Base-by-base conservation (phyloP, 192 early-diverging fungal species). In the Hyaloraphidium curvatum region DNA sequence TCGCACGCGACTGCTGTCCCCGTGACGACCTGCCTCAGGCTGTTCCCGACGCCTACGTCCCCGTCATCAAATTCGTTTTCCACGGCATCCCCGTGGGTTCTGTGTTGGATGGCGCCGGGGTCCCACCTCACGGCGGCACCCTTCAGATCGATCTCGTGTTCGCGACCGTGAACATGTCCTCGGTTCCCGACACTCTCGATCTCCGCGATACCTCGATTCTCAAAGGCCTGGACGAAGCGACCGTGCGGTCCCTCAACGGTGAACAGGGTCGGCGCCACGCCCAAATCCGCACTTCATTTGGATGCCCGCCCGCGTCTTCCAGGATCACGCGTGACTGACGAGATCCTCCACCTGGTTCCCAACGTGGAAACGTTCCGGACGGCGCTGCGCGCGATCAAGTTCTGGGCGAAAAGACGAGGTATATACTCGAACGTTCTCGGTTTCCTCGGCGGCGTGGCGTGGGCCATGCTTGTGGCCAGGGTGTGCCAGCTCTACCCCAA, bases 341-440 rank as follows among this genome's bases (percentile, higher is more conserved):
- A 90, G 51, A 93, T 98, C 43, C 61, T 98, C 55, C 73, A 85
- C 16, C 71, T 98, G 14, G 94, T 98, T 28, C 91, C 94, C 4
- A 82, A 89, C 65, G 79, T 95, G 14, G 69, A 79, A 50, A 70
- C 78, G 1, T 98, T 98, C 61, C 72, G 94, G 28, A 79, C 83
- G 41, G 89, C 94, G 1, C 69, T 95, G 28, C 74, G 94, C 23
- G 89, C 85, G 60, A 81, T 98, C 48, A 98, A 98, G 67, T 60
- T 90, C 39, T 98, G 94, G 94, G 94, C 94, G 31, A 91, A 95
- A 62, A 75, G 72, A 26, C 76, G 87, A 17, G 87, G 84, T 0
- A 78, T 98, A 50, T 98, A 92, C 63, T 88, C 89, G 2, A 98
- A 98, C 64, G 82, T 91, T 2, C 79, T 94, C 78, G 94, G 94